phyloP scores from a whole-genome alignment of 176 grass and related monocot genomes.

The Eleusine indica region DNA sequence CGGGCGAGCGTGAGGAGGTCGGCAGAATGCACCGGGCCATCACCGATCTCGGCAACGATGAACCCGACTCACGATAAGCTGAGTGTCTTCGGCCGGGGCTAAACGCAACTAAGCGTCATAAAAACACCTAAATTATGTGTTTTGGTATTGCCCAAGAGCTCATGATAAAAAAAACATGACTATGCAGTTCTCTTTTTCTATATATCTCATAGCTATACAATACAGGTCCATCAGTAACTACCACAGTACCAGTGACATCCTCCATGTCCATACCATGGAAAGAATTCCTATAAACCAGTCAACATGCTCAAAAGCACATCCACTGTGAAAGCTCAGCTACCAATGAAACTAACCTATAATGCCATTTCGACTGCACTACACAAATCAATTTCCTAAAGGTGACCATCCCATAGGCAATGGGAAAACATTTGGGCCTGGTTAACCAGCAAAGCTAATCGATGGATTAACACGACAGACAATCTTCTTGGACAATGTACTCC shows the following conservation, averaged over 20 bases:
- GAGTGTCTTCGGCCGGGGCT: too few species aligned
- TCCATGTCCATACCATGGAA: background rate
- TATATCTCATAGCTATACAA: constrained; percentile 12
- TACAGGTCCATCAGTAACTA: background rate
- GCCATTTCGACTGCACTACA: background rate
- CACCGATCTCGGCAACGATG: too few species aligned
- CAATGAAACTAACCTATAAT: constrained; percentile 34
- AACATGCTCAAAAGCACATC: constrained; percentile 20
- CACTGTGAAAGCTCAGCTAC: constrained; percentile 18
- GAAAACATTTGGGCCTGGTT: constrained; percentile 12
- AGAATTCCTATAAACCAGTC: constrained; percentile 29
- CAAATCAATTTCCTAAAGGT: constrained; percentile 1
- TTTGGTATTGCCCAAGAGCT: too few species aligned
- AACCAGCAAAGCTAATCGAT: constrained; percentile 37
- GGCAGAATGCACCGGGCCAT: too few species aligned
- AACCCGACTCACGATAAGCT: too few species aligned
- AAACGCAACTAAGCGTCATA: too few species aligned
- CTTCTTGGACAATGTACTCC: constrained; percentile 28
- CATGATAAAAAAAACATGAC: background rate
- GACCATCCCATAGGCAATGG: constrained; percentile 36
- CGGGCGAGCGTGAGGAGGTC: too few species aligned
- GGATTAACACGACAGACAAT: constrained; percentile 11
- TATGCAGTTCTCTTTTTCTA: background rate
- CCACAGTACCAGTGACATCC: background rate
- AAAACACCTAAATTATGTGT: too few species aligned